A percentile compares a stretch with the other conserved stretches of the same genome.
These are phyloP conservation scores for Canariomyces notabilis DNA, from an alignment of 2,329 filamentous ascomycete species.

Conservation along the genomic window DNA sequence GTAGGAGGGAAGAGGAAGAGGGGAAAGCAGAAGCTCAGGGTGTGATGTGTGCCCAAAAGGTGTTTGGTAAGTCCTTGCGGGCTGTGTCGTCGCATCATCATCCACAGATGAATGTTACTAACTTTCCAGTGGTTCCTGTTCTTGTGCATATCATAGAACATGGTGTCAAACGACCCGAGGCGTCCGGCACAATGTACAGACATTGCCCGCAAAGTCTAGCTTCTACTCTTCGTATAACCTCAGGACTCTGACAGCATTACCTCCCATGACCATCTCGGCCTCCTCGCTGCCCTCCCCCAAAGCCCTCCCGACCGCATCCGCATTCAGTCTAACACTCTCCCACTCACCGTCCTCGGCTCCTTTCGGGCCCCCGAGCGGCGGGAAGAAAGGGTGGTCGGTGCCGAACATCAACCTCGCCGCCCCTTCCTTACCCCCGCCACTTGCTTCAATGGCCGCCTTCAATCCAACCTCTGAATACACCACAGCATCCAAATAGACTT, in stretches of 20 bases:
- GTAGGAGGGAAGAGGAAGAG: conserved; percentile 78
- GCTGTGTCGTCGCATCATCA: no score
- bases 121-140: no score
- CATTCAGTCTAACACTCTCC: conserved; percentile 58
- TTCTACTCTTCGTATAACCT: conserved; percentile 22
- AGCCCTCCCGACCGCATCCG: conserved; percentile 26
- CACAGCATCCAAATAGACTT: conserved; percentile 85
- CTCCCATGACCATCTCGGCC: conserved; percentile 26
- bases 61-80: background rate
- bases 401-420: conserved; percentile 72
- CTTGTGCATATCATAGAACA: no score
- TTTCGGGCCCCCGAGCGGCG: conserved; percentile 54
- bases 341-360: conserved; percentile 55
- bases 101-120: no score
- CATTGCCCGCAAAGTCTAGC: background rate
- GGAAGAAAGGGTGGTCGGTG: conserved; percentile 81
- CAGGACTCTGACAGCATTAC: conserved; percentile 28
- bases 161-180: no score
- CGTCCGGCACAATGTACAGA: background rate
- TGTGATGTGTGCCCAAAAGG: conserved; percentile 5
- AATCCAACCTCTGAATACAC: conserved; percentile 73
- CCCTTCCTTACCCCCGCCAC: conserved; percentile 50
- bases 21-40: conserved; percentile 52
- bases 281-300: conserved; percentile 24
- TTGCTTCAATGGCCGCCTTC: conserved; percentile 63